phyloP scores from a whole-genome alignment of 2,329 filamentous ascomycete species.

The Alternaria conjuncta region DNA sequence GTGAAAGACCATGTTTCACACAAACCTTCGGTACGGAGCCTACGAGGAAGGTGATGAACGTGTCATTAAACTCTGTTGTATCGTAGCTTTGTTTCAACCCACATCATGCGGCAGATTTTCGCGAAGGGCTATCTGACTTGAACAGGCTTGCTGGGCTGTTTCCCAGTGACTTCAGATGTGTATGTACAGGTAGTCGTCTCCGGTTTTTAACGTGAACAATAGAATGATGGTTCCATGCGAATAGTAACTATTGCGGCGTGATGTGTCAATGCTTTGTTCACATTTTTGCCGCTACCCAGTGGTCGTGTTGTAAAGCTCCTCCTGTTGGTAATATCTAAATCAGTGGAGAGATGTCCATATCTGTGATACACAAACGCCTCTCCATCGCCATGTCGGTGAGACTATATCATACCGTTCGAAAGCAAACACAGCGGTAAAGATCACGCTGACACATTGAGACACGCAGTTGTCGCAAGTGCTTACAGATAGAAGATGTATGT shows the following conservation, averaged over 20 bases:
- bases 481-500: background rate
- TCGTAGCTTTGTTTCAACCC: background rate
- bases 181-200: background rate
- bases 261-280: background rate
- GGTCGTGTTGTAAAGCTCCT: background rate
- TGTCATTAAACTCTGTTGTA: background rate
- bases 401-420: background rate
- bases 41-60: conserved; percentile 14
- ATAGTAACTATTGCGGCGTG: background rate
- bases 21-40: conserved; percentile 3
- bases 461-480: background rate
- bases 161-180: background rate
- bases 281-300: background rate
- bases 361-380: background rate
- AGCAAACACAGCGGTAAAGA: background rate
- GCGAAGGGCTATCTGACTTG: background rate
- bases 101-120: background rate
- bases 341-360: too few relatives aligned
- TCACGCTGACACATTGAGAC: background rate
- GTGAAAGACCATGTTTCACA: background rate
- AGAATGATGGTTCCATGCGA: background rate
- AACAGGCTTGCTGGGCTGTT: background rate
- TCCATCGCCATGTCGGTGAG: background rate
- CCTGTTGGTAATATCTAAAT: background rate
- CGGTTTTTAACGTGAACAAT: background rate